Base-by-base conservation (phyloP, 1,284 basidiomycete species). In the Cryptococcus sp. region DNA sequence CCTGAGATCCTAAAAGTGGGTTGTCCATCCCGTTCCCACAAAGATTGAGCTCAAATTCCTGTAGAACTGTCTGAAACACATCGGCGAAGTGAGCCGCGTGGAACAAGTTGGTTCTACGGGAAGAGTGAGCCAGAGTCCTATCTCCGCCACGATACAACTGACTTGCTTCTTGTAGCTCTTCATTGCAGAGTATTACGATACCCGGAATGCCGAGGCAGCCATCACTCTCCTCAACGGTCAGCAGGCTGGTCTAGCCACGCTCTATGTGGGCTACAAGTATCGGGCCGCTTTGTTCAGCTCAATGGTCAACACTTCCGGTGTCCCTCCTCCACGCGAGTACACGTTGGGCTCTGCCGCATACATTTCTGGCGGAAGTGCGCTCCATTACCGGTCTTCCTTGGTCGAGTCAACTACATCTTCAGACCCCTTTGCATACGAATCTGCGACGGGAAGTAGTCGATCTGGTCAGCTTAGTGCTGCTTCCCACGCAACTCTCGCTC, bases 161-260 rank as follows among this genome's bases (percentile, higher is more conserved):
- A 35, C 30, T 35, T 35, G 30, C 30, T 35, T 10, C 13, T 35
- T 13, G 13, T 25, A 76, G 74, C 46, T 50, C 0, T 78, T 70
- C 60, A 57, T 66, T 8, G 73, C 67, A n/a, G 70, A 75, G 22
- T 78, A 61, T 54, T 75, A 55, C 52, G 75, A 78, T 52, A 64
- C 70, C 3, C 69, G 75, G 5, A 47, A 62, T 15, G 75, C 76
- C 1, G 48, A 59, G 3, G 46, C 60, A 19, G 69, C 69, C 15
- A 57, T 71, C 48, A 43, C 40, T 3, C 25, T 49, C 0, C 69
- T 75, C n/a, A 45, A 72, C 50, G 54, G 55, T 23, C 58, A 60
- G 23, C 57, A 20, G 3, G 42, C 69, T 15, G 60, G 53, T 3
- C 50, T 60, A 20, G 63, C 59, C 27, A 30, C 49, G 6, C 58